Percentiles rank a stretch among this genome's conserved stretches.
phyloP scores from a whole-genome alignment of 2,329 filamentous ascomycete genomes.

The Fusarium virguliforme region DNA sequence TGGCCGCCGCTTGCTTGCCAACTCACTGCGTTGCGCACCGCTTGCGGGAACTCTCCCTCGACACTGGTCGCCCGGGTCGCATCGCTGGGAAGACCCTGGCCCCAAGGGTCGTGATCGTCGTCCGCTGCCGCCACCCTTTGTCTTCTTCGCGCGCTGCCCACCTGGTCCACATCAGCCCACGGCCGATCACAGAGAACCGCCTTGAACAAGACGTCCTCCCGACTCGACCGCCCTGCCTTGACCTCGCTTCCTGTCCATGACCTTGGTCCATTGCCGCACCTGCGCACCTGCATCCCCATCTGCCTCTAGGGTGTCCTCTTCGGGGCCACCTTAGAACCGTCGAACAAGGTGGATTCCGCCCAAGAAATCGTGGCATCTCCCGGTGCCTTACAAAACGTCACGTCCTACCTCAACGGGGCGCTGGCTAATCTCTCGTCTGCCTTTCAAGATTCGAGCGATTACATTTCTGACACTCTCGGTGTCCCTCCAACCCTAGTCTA shows the following conservation, averaged over 20 bases:
- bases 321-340: slow-evolving; percentile 56
- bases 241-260: slow-evolving; percentile 41
- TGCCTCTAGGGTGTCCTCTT: slow-evolving; percentile 57
- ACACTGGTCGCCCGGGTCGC: slow-evolving; percentile 24
- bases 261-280: slow-evolving; percentile 35
- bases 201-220: slow-evolving; percentile 19
- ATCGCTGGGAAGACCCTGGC: slow-evolving; percentile 46
- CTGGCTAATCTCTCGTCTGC: slow-evolving; percentile 65
- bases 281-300: slow-evolving; percentile 42
- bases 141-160: slow-evolving; percentile 40
- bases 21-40: slow-evolving; percentile 37
- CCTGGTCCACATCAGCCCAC: slow-evolving; percentile 53
- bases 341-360: slow-evolving; percentile 75
- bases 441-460: slow-evolving; percentile 66
- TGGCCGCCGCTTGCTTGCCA: slow-evolving; percentile 38
- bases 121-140: slow-evolving; percentile 46
- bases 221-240: slow-evolving; percentile 43
- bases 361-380: slow-evolving; percentile 72
- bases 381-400: slow-evolving; percentile 75
- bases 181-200: slow-evolving; percentile 48
- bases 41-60: slow-evolving; percentile 19
- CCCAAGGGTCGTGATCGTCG: slow-evolving; percentile 48
- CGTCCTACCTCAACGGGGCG: slow-evolving; percentile 71
- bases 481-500: slow-evolving; percentile 66
- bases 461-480: slow-evolving; percentile 67